phyloP scores from a whole-genome alignment of 345 rosid species.

The Atalantia buxifolia region DNA sequence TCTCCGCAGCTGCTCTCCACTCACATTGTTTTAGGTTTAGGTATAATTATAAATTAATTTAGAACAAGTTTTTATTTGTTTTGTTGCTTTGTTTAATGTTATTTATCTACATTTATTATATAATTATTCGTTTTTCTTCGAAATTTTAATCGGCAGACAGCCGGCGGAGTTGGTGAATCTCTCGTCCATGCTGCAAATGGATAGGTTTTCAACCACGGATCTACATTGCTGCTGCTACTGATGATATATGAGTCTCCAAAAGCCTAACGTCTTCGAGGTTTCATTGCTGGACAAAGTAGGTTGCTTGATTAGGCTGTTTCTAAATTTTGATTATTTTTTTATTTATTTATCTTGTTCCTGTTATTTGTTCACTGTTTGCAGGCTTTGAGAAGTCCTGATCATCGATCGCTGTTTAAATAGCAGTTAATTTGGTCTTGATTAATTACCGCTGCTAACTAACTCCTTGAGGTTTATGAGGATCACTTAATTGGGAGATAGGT shows the following conservation, averaged over 20 bases:
- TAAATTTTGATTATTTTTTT: background rate
- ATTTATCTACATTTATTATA: background rate
- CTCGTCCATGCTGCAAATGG: constrained; percentile 54
- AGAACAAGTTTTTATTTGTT: background rate
- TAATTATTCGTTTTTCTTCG: background rate
- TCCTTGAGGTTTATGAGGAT: no score
- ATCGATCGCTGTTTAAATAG: background rate
- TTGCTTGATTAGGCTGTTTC: constrained; percentile 17
- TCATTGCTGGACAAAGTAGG: no score
- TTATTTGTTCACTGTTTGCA: background rate
- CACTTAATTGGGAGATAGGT: background rate
- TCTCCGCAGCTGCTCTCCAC: no score
- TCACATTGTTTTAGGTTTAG: no score
- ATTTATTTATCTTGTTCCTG: background rate
- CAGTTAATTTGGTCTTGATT: background rate
- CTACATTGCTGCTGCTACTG: constrained; percentile 85
- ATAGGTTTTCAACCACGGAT: constrained; percentile 58
- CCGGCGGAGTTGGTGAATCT: constrained; percentile 91
- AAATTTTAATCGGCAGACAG: constrained; percentile 59
- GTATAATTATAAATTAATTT: background rate
- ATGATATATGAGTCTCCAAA: constrained; percentile 54
- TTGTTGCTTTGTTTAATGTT: background rate
- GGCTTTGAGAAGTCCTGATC: background rate
- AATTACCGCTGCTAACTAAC: background rate
- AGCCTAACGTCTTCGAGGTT: no score